A percentile compares a stretch with the other conserved stretches of the same genome.
Evolutionary conservation across 257 asterid species (phyloP).

Genomic region (Lithospermum erythrorhizon): DNA sequence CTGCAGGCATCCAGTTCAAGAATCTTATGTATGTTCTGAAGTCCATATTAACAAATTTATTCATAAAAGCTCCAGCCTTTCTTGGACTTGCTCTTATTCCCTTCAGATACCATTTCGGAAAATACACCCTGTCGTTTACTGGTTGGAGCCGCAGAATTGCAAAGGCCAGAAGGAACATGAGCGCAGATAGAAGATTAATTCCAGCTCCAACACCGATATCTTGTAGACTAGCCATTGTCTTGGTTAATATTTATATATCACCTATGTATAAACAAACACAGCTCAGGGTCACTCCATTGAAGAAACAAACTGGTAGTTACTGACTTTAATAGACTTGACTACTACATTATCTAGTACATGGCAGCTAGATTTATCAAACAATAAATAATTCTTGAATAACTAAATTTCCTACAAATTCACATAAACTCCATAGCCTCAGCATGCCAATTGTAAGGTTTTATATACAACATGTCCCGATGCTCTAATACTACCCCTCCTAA

Average conservation of each 20-base stretch:
- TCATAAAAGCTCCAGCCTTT: conserved; percentile 32
- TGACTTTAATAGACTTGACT: not conserved
- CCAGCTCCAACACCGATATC: conserved; percentile 65
- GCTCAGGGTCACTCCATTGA: not conserved
- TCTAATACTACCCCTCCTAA: too few species aligned
- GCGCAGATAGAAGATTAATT: conserved; percentile 61
- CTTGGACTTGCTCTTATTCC: conserved; percentile 62
- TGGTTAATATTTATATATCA: conserved; percentile 16
- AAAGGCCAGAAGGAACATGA: conserved; percentile 65
- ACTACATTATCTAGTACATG: not conserved
- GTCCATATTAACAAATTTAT: conserved; percentile 43
- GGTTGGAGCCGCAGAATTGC: conserved; percentile 78
- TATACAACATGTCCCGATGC: too few species aligned
- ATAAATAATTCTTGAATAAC: too few species aligned
- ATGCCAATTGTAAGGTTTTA: too few species aligned
- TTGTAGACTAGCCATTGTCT: conserved; percentile 50
- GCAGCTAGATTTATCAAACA: not conserved
- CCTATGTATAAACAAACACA: conserved; percentile 14
- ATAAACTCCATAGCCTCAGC: not conserved
- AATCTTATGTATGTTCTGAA: conserved; percentile 42
- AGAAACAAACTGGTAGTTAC: not conserved
- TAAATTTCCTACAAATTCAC: not conserved
- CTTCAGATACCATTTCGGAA: conserved; percentile 81
- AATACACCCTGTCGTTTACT: conserved; percentile 61
- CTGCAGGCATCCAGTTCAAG: conserved; percentile 91